phyloP scores from a whole-genome alignment of 306 rosid genomes.

The Pueraria montana region DNA sequence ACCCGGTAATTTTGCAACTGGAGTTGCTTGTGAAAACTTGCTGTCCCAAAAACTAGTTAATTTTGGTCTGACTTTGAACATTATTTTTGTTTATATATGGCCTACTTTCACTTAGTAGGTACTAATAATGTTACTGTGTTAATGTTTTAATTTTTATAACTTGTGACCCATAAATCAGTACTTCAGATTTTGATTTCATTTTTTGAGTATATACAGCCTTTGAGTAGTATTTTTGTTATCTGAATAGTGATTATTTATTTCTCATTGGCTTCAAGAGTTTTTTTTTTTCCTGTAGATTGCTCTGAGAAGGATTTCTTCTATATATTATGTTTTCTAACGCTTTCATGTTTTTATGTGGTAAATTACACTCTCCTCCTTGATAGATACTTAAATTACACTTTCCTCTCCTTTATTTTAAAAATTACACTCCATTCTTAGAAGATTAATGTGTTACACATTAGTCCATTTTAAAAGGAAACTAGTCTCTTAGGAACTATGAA shows the following conservation, averaged over 20 bases:
- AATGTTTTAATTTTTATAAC: slow-evolving; percentile 9
- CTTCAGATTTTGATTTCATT: slow-evolving; percentile 2
- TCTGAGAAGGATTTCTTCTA: slow-evolving; percentile 25
- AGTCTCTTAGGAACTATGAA: no score
- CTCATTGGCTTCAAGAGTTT: background rate
- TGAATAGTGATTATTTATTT: background rate
- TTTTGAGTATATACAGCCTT: background rate
- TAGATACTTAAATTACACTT: background rate
- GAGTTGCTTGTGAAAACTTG: slow-evolving; percentile 39
- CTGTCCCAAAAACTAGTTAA: slow-evolving; percentile 18
- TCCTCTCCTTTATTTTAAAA: background rate
- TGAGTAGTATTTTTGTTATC: background rate
- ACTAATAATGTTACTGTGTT: background rate
- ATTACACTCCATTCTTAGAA: background rate
- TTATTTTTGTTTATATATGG: slow-evolving; percentile 26
- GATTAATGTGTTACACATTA: background rate
- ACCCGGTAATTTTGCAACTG: slow-evolving; percentile 5
- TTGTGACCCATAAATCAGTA: background rate
- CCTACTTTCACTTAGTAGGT: slow-evolving; percentile 17
- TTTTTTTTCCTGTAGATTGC: slow-evolving; percentile 1
- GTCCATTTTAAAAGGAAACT: background rate
- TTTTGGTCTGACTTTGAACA: slow-evolving; percentile 17
- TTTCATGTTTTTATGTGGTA: slow-evolving; percentile 6
- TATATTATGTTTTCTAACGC: background rate
- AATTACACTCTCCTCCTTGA: background rate